Conservation (phyloP, 176 grass and related monocot species). For the Oryza officinalis region DNA sequence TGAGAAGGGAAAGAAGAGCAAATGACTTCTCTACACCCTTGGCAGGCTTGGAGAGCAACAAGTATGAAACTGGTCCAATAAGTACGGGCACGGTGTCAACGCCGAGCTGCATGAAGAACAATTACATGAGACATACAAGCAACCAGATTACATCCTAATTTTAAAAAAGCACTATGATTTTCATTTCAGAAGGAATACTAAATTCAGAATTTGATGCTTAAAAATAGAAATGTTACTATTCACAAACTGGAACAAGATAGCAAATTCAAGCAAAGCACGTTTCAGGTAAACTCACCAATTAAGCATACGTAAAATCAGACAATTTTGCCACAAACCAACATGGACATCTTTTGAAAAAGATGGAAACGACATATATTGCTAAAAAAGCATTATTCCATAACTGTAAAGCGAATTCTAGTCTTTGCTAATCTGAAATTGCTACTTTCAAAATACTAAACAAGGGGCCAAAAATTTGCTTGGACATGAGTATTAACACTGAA, state of each 20-base stretch:
- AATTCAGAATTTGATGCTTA: neutral
- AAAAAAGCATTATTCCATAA: neutral
- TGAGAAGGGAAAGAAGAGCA: slow-evolving; percentile 83
- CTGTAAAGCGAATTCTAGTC: neutral
- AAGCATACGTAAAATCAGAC: neutral
- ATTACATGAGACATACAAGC: neutral
- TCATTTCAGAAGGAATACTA: neutral
- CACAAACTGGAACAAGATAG: neutral
- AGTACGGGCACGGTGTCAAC: slow-evolving; percentile 81
- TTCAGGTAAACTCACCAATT: neutral
- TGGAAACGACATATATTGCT: neutral
- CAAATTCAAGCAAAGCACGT: neutral
- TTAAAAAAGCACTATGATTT: neutral
- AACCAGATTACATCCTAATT: neutral
- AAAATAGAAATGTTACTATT: slow-evolving; percentile 8
- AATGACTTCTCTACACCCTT: slow-evolving; percentile 91
- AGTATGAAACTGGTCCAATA: slow-evolving; percentile 90
- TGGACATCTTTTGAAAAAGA: neutral
- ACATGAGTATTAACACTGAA: neutral
- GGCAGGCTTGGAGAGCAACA: slow-evolving; percentile 89
- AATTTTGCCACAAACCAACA: neutral
- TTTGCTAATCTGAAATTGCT: neutral
- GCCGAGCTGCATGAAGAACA: slow-evolving; percentile 59
- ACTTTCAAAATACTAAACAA: neutral
- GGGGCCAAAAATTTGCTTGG: neutral